Conservation (phyloP, 768 basidiomycete species). For the Chalciporus piperatus region DNA sequence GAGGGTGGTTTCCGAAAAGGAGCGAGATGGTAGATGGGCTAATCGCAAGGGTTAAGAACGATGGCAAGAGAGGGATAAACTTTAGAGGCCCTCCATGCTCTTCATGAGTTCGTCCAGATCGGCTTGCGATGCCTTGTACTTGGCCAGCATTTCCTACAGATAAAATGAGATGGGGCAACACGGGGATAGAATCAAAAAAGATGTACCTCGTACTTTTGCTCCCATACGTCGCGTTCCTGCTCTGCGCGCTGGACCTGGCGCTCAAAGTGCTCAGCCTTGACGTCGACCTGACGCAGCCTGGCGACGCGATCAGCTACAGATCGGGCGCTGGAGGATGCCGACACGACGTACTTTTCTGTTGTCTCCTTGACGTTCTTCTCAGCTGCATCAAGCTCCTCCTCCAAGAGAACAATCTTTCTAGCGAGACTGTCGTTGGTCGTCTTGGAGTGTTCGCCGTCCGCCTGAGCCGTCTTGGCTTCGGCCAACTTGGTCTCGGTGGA, state of each 20-base stretch:
- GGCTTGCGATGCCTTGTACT: conserved; percentile 68
- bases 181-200: background rate
- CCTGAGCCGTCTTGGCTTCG: conserved; percentile 60
- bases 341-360: conserved; percentile 82
- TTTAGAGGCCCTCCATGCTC: conserved; percentile 70
- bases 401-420: conserved; percentile 87
- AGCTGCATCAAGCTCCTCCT: conserved; percentile 92
- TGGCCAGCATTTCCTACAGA: conserved; percentile 62
- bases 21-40: conserved; percentile 4
- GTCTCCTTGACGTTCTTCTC: conserved; percentile 98
- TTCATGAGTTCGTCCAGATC: conserved; percentile 83
- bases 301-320: conserved; percentile 17
- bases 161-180: conserved; percentile 3
- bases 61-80: background rate
- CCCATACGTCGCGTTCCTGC: conserved; percentile 89
- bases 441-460: conserved; percentile 69
- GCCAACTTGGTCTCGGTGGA: conserved; percentile 63
- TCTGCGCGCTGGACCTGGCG: conserved; percentile 83
- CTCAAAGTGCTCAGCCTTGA: conserved; percentile 99
- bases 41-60: background rate
- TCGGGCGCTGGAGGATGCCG: conserved; percentile 9
- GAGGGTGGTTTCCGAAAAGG: conserved; percentile 3
- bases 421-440: conserved; percentile 67
- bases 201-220: conserved; percentile 91
- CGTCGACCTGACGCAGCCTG: conserved; percentile 93